These are phyloP conservation scores for Patellifolia procumbens DNA, from an alignment of 179 eudicot genomes.

Conservation along the genomic window DNA sequence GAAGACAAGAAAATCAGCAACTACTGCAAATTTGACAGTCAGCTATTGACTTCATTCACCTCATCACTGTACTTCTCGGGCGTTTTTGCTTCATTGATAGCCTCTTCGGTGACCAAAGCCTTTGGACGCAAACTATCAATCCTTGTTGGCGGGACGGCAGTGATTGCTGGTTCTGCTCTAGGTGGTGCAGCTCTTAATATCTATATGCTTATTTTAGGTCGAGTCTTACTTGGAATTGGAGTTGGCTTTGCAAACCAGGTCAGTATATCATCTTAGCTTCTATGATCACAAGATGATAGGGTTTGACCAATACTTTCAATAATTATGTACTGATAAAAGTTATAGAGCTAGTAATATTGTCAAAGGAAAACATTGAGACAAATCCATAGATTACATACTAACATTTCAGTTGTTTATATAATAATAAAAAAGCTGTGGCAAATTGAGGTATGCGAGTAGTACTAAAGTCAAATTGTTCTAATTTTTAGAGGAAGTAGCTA, in stretches of 20 bases:
- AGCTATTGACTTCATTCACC: constrained; percentile 34
- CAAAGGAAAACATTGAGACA: no score
- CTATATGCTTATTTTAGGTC: constrained; percentile 35
- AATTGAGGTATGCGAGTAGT: no score
- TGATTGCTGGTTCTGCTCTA: constrained; percentile 33
- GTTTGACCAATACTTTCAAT: no score
- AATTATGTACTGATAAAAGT: no score
- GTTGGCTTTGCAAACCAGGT: constrained; percentile 41
- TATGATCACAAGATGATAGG: not conserved
- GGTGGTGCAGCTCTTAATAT: constrained; percentile 28
- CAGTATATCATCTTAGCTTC: not conserved
- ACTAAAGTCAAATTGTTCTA: no score
- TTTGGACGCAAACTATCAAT: constrained; percentile 38
- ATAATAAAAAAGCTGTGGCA: no score
- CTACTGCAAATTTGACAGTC: constrained; percentile 35
- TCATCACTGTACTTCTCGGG: constrained; percentile 36
- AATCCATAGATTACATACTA: no score
- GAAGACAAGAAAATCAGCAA: constrained; percentile 33
- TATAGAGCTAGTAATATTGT: no score
- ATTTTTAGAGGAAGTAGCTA: no score
- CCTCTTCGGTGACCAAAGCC: constrained; percentile 23
- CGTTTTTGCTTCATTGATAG: constrained; percentile 33
- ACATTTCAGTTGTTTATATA: no score
- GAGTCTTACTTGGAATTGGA: constrained; percentile 35
- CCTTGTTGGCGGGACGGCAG: constrained; percentile 28